Evolutionary conservation across 495 filamentous ascomycete species (phyloP).

Genomic region (Penicillium robsamsonii): DNA sequence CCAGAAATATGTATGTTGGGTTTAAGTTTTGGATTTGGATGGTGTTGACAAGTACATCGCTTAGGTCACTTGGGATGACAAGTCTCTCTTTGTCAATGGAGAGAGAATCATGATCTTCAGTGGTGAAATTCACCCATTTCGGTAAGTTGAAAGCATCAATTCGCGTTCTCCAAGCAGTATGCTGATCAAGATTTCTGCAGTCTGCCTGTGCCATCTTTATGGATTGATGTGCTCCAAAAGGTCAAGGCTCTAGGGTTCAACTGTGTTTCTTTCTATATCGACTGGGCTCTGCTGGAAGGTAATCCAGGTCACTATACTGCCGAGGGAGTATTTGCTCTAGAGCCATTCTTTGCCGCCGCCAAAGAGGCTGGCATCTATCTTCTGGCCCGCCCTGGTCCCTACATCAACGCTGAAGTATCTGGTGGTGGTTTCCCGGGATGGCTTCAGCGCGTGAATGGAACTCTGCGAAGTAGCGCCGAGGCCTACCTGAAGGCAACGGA

Average conservation of each 20-base stretch:
- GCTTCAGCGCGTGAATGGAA: constrained; percentile 62
- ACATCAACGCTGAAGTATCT: constrained; percentile 65
- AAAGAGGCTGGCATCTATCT: constrained; percentile 68
- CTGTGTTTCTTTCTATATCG: constrained; percentile 69
- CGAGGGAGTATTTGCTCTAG: constrained; percentile 65
- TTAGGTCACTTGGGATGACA: constrained; percentile 72
- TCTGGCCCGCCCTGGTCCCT: constrained; percentile 68
- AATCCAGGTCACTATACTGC: constrained; percentile 65
- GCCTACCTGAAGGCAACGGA: constrained; percentile 66
- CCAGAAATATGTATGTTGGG: constrained; percentile 38
- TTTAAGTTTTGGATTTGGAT: neutral
- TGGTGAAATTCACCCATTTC: constrained; percentile 71
- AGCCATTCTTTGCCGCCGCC: constrained; percentile 72
- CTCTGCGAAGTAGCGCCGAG: constrained; percentile 56
- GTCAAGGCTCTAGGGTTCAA: constrained; percentile 76
- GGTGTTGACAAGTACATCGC: constrained; percentile 4
- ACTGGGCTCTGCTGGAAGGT: constrained; percentile 81
- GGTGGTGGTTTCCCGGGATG: constrained; percentile 66
- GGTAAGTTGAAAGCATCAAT: constrained; percentile 30
- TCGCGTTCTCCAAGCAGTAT: neutral
- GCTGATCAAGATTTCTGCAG: constrained; percentile 31
- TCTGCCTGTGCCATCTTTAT: constrained; percentile 69
- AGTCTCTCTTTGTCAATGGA: constrained; percentile 70
- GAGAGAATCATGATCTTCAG: constrained; percentile 69
- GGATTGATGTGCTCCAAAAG: constrained; percentile 76